Evolutionary conservation across 2,329 filamentous ascomycete species (phyloP).

Genomic region (Penicillium digitatum): DNA sequence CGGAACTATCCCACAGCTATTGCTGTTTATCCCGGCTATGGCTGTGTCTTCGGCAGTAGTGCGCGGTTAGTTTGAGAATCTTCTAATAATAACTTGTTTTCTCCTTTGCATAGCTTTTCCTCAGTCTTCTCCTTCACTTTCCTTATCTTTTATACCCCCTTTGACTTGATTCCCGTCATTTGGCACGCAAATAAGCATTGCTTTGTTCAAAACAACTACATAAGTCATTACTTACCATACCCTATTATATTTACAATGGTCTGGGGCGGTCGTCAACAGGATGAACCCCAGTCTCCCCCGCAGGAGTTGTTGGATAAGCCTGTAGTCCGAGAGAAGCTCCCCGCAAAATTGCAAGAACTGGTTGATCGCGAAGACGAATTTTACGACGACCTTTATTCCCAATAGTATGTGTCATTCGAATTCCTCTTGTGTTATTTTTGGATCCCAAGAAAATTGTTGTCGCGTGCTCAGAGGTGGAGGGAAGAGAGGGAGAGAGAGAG

Average conservation of each 20-base stretch:
- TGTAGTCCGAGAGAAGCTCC: conserved; percentile 50
- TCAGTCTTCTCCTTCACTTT: neutral
- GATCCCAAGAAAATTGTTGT: neutral
- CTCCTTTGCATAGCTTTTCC: conserved; percentile 4
- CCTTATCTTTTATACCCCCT: neutral
- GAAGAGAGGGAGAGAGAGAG: neutral
- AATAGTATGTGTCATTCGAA: conserved; percentile 58
- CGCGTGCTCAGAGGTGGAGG: neutral
- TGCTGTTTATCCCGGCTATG: conserved; percentile 20
- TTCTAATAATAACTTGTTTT: conserved; percentile 2
- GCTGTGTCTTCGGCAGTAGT: conserved; percentile 17
- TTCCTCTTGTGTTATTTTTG: neutral
- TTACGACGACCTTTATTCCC: conserved; percentile 72
- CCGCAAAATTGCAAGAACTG: conserved; percentile 53
- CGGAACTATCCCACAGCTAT: conserved; percentile 18
- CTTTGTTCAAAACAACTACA: neutral
- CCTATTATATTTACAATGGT: conserved; percentile 22
- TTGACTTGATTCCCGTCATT: neutral
- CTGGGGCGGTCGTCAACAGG: conserved; percentile 30
- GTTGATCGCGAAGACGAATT: conserved; percentile 65
- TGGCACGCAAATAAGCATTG: neutral
- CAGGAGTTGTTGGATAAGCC: conserved; percentile 30
- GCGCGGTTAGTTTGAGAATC: conserved; percentile 10
- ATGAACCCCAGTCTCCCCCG: conserved; percentile 13
- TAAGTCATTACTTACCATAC: neutral